A percentile compares a stretch with the other conserved stretches of the same genome.
Evolutionary conservation across 176 grass and related monocot species (phyloP).

Genomic region (Cocos nucifera): DNA sequence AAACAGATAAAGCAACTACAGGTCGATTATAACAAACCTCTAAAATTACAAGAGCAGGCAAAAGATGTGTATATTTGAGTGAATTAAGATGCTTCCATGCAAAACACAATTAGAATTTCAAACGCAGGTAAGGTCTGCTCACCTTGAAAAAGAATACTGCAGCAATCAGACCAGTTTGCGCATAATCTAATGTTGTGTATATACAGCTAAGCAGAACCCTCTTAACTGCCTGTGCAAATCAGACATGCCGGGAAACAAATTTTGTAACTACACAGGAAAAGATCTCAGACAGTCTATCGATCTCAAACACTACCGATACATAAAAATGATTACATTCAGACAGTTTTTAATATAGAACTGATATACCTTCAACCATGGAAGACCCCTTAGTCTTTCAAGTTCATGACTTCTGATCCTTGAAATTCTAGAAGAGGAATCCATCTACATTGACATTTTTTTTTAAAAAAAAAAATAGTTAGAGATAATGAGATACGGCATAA

Average conservation of each 20-base stretch:
- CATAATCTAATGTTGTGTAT: conserved; percentile 89
- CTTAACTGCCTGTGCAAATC: conserved; percentile 57
- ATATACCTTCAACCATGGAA: conserved; percentile 83
- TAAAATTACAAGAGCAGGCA: too few species aligned
- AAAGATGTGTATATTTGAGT: too few species aligned
- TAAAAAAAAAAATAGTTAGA: neutral
- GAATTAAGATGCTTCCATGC: too few species aligned
- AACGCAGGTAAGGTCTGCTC: conserved; percentile 7
- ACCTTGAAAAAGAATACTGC: conserved; percentile 99
- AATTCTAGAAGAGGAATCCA: conserved; percentile 95
- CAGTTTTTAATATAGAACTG: conserved; percentile 3
- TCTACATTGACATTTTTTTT: conserved; percentile 45
- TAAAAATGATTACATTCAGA: neutral
- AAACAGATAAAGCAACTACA: conserved; percentile 15
- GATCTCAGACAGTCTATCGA: too few species aligned
- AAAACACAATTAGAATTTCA: too few species aligned
- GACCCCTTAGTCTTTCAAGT: conserved; percentile 70
- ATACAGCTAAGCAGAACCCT: conserved; percentile 59
- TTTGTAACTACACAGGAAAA: neutral
- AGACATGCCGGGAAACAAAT: conserved; percentile 7
- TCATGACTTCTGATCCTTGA: conserved; percentile 96
- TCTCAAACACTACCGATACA: conserved; percentile 11
- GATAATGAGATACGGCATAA: conserved; percentile 13
- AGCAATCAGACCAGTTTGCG: conserved; percentile 92
- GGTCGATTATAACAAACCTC: neutral